These are phyloP conservation scores for Fusarium sp. DNA, from an alignment of 2,329 filamentous ascomycete species.

Conservation along the genomic window DNA sequence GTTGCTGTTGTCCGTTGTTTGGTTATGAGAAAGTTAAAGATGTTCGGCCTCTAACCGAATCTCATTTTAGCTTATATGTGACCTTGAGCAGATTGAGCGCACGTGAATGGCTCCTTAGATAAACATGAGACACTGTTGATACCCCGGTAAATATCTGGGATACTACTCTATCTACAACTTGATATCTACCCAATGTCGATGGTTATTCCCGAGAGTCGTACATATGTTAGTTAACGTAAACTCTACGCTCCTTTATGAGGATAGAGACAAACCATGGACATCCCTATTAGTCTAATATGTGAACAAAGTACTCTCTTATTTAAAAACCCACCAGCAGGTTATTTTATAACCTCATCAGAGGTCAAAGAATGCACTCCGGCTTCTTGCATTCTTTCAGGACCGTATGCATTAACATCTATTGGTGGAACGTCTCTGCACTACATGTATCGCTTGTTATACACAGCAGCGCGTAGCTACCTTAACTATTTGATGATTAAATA, in stretches of 20 bases:
- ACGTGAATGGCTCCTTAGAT: conserved; percentile 21
- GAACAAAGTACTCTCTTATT: neutral
- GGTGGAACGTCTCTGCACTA: neutral
- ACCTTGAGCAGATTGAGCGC: neutral
- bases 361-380: neutral
- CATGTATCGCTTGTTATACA: neutral
- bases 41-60: neutral
- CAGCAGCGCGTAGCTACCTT: neutral
- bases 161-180: neutral
- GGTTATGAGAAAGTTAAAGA: neutral
- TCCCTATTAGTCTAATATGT: no score
- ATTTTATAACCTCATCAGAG: neutral
- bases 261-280: no score
- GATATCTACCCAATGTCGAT: neutral
- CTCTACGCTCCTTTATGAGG: neutral
- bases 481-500: no score
- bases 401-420: neutral
- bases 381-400: neutral
- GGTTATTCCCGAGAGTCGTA: neutral
- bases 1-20: neutral
- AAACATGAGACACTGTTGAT: neutral
- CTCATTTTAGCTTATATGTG: neutral
- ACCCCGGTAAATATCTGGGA: neutral
- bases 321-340: neutral
- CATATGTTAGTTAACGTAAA: neutral